Conservation (phyloP, 495 filamentous ascomycete genomes). For the Penicillium steckii region DNA sequence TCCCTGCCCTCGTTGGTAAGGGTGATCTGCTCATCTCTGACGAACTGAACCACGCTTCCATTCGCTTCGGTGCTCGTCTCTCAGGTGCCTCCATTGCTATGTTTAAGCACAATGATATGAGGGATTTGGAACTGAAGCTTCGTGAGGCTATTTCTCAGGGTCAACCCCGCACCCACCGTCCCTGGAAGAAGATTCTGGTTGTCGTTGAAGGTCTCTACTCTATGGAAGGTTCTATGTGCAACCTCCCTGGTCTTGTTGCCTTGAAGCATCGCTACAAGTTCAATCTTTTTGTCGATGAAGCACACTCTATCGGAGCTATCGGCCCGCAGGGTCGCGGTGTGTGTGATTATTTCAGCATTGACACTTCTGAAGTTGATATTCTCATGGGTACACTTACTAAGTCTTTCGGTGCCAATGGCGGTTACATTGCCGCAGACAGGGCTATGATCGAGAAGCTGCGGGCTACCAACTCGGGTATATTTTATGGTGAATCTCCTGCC, state of each 20-base stretch:
- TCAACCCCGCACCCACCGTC: constrained; percentile 92
- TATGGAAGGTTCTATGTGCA: constrained; percentile 98
- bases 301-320: constrained; percentile 92
- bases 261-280: constrained; percentile 97
- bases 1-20: constrained; percentile 87
- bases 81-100: constrained; percentile 92
- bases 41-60: constrained; percentile 96
- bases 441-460: constrained; percentile 88
- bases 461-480: constrained; percentile 77
- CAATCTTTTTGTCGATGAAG: constrained; percentile 91
- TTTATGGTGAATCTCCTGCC: constrained; percentile 84
- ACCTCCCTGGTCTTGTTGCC: constrained; percentile 79
- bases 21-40: constrained; percentile 93
- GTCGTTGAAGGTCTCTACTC: constrained; percentile 97
- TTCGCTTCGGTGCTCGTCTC: constrained; percentile 89
- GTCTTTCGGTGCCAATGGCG: constrained; percentile 97
- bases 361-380: constrained; percentile 85
- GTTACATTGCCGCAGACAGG: constrained; percentile 90
- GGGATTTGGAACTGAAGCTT: constrained; percentile 75
- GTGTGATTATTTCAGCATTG: constrained; percentile 94
- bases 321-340: constrained; percentile 87
- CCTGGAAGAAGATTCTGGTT: constrained; percentile 98
- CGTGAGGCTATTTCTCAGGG: constrained; percentile 93
- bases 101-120: constrained; percentile 98
- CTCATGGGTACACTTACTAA: constrained; percentile 98